Evolutionary conservation across 208 protist species (phyloP).

Genomic region (Lotmaria passim): DNA sequence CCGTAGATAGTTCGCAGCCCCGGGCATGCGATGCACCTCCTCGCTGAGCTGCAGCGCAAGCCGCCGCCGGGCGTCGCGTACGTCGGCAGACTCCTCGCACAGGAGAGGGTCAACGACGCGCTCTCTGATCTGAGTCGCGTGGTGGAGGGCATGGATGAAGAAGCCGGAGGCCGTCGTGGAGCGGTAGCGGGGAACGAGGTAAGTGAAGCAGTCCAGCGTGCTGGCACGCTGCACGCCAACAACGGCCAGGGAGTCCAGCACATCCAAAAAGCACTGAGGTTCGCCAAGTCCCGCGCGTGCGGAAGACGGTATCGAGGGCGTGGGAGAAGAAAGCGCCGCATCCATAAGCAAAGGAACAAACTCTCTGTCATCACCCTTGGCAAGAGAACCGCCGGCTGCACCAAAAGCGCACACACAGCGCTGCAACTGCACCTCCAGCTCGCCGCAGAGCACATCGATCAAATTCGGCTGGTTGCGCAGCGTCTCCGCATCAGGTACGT

Average conservation of each 20-base stretch:
- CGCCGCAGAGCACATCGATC: conserved; percentile 70
- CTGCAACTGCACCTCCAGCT: conserved; percentile 61
- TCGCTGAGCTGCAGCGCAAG: conserved; percentile 27
- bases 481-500: conserved; percentile 19
- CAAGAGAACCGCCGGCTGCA: too few species aligned
- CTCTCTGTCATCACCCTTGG: background rate
- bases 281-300: background rate
- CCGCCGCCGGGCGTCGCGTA: conserved; percentile 24
- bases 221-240: conserved; percentile 27
- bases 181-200: conserved; percentile 19
- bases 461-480: conserved; percentile 79
- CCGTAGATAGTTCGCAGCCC: conserved; percentile 21
- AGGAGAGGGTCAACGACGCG: conserved; percentile 34
- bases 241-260: conserved; percentile 33
- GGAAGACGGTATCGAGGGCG: background rate
- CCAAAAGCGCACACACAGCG: conserved; percentile 3
- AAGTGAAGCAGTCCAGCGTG: conserved; percentile 20
- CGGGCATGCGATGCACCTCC: conserved; percentile 16
- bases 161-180: conserved; percentile 1
- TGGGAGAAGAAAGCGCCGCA: background rate
- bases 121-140: conserved; percentile 30
- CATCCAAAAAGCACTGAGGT: conserved; percentile 21
- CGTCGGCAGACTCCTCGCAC: conserved; percentile 28
- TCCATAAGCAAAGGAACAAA: background rate
- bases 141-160: conserved; percentile 63